A percentile compares a stretch with the other conserved stretches of the same genome.
Conservation (phyloP, 2,329 filamentous ascomycete species). For the Laburnicola sp. region DNA sequence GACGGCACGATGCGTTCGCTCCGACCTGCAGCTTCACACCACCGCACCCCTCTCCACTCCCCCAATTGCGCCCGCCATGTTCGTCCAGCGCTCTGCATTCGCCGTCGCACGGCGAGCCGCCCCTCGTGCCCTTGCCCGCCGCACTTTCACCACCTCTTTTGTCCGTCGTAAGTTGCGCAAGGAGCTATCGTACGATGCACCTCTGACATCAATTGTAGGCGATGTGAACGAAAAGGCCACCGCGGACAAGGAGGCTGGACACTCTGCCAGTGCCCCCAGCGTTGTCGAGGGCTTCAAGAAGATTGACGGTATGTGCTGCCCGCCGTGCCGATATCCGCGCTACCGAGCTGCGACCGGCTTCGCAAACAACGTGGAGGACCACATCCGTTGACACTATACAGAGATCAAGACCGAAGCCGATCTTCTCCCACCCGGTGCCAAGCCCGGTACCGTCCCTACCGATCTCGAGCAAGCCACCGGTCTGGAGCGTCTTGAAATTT, state of each 20-base stretch:
- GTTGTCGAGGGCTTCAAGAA: conserved; percentile 47
- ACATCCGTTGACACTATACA: conserved; percentile 46
- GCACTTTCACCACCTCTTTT: conserved; percentile 53
- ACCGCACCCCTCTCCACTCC: conserved; percentile 37
- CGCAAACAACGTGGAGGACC: too few relatives aligned
- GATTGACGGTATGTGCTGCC: conserved; percentile 48
- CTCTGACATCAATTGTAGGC: conserved; percentile 38
- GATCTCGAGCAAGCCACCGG: conserved; percentile 95
- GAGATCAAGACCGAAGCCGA: conserved; percentile 83
- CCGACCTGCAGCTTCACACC: conserved; percentile 33
- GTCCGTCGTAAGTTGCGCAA: conserved; percentile 49
- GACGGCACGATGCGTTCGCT: conserved; percentile 22
- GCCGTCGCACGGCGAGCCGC: conserved; percentile 52
- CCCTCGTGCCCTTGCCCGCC: conserved; percentile 46
- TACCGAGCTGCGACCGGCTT: conserved; percentile 16
- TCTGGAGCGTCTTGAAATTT: conserved; percentile 96
- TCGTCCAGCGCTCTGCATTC: conserved; percentile 56
- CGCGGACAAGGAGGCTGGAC: conserved; percentile 42
- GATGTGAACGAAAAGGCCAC: conserved; percentile 41
- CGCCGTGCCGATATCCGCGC: conserved; percentile 13
- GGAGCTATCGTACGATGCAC: conserved; percentile 36
- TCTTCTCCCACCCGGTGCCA: conserved; percentile 80
- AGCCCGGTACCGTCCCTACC: conserved; percentile 81
- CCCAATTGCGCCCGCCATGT: conserved; percentile 48
- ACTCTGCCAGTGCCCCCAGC: conserved; percentile 31